phyloP scores from a whole-genome alignment of 257 asterid species.

The Orobanche coerulescens region DNA sequence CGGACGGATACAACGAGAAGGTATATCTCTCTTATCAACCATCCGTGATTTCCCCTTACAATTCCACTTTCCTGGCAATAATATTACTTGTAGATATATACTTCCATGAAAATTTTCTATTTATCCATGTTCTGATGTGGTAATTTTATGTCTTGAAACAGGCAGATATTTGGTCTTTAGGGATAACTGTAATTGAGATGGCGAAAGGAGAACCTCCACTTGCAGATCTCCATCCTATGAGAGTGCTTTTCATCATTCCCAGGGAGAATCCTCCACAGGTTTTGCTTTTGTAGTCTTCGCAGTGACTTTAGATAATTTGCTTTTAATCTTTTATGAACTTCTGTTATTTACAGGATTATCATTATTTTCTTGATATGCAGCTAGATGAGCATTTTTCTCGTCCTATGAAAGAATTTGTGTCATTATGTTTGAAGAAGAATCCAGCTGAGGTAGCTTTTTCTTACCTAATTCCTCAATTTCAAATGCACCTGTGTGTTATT shows the following conservation, averaged over 20 bases:
- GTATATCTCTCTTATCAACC: conserved; percentile 32
- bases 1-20: conserved; percentile 99
- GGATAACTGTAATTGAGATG: conserved; percentile 97
- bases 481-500: conserved; percentile 4
- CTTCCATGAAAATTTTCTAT: neutral
- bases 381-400: conserved; percentile 98
- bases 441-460: conserved; percentile 73
- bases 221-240: conserved; percentile 99
- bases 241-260: conserved; percentile 98
- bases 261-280: conserved; percentile 99
- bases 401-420: conserved; percentile 81
- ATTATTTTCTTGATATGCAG: conserved; percentile 44
- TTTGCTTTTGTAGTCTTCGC: conserved; percentile 5
- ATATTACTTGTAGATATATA: neutral
- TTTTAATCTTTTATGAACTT: neutral
- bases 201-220: conserved; percentile 99
- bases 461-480: conserved; percentile 15
- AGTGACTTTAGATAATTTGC: conserved; percentile 12
- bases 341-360: conserved; percentile 18
- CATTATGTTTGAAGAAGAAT: conserved; percentile 81
- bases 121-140: neutral
- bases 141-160: conserved; percentile 34
- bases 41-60: neutral
- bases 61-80: neutral
- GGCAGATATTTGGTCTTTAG: conserved; percentile 99